Evolutionary conservation across 306 rosid species (phyloP), one percentile per base, ranked within the genome.

Genomic region (Lathyrus oleraceus): DNA sequence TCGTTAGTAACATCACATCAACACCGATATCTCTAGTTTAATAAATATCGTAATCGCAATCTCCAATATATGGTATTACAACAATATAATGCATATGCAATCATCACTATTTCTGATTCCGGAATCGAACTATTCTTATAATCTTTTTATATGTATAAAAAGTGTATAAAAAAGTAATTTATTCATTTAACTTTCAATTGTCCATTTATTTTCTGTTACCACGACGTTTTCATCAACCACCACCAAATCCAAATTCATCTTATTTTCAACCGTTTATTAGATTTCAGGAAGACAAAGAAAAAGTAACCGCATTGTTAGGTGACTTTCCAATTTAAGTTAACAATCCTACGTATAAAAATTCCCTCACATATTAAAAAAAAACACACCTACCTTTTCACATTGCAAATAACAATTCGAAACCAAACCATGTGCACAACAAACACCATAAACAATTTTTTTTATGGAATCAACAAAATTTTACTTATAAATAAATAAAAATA

Each of bases 161-260:
- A n/a, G n/a, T n/a, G n/a, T n/a, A n/a, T n/a, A n/a, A n/a, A n/a
- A n/a, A n/a, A n/a, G n/a, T n/a, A n/a, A n/a, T n/a, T n/a, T n/a
- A n/a, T n/a, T n/a, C n/a, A n/a, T 35, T 35, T 35, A 35, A 35
- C 8, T 27, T 52, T 56, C 58, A 56, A 64, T 20, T 19, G 61
- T 13, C 16, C 1, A 13, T 5, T 13, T 44, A 44, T 44, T 44
- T 44, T 44, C 5, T 44, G 23, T 49, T 51, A 19, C 6, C 57
- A 51, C 9, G 57, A 19, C 27, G 27, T 19, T 9, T 11, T 78
- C 83, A 52, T 43, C 78, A 63, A 65, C 42, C 44, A 69, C 54
- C 75, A 73, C 53, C 69, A 43, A 60, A 32, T 68, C 72, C 51
- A 69, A 63, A 16, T 10, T 19, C 73, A 56, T 32, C 9, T 61